Evolutionary conservation across 768 basidiomycete genomes (phyloP).

Genomic region (Agrocybe praecox): DNA sequence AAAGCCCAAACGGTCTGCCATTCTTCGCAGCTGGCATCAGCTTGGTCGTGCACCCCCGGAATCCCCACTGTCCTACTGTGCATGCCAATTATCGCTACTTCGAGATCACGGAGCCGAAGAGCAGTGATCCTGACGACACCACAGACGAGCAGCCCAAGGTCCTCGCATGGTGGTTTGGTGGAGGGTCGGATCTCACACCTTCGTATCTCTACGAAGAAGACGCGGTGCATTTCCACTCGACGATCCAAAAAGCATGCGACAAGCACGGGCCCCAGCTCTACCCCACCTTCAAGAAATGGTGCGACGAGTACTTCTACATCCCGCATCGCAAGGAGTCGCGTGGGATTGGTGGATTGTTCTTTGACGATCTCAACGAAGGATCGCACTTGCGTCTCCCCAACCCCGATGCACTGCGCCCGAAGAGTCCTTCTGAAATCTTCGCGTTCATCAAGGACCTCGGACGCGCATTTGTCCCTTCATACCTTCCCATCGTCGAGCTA

Average conservation of each 20-base stretch:
- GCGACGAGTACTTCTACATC: conserved; percentile 96
- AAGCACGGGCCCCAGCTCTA: conserved; percentile 69
- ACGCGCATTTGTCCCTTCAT: conserved; percentile 85
- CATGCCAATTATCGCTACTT: conserved; percentile 99
- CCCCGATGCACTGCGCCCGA: conserved; percentile 46
- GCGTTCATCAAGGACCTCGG: conserved; percentile 71
- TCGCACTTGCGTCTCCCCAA: conserved; percentile 63
- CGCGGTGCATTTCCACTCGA: conserved; percentile 82
- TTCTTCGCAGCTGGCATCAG: conserved; percentile 94
- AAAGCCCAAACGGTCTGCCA: conserved; percentile 67
- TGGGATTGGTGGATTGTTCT: conserved; percentile 94
- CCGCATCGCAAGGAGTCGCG: conserved; percentile 84
- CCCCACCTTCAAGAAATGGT: conserved; percentile 89
- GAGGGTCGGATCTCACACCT: conserved; percentile 93
- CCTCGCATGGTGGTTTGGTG: conserved; percentile 98
- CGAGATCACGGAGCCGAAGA: conserved; percentile 69
- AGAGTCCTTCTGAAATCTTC: conserved; percentile 72
- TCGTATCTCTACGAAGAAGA: conserved; percentile 91
- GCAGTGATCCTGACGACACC: conserved; percentile 18
- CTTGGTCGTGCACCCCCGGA: conserved; percentile 91
- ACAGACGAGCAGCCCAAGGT: conserved; percentile 47
- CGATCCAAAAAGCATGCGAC: conserved; percentile 77
- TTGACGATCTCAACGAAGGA: conserved; percentile 84
- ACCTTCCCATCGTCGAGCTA: conserved; percentile 79
- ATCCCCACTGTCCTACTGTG: conserved; percentile 91